phyloP scores from a whole-genome alignment of 179 eudicot genomes.

The Actinidia arguta region DNA sequence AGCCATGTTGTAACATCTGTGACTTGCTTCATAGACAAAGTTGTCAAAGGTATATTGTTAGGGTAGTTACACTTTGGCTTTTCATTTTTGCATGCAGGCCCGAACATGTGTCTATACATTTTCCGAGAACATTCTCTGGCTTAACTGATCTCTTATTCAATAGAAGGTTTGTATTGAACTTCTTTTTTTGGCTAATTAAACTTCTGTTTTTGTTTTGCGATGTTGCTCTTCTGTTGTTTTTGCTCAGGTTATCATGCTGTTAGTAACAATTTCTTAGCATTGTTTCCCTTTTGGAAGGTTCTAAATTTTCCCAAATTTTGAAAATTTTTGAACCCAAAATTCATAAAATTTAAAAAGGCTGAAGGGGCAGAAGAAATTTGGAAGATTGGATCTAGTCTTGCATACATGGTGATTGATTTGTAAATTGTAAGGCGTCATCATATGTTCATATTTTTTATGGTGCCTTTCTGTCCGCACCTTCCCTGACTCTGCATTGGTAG shows the following conservation, averaged over 20 bases:
- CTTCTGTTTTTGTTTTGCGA: too few relatives aligned
- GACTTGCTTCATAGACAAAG: neutral
- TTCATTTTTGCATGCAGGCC: conserved; percentile 46
- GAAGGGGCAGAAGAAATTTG: neutral
- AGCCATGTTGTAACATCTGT: neutral
- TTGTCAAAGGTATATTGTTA: neutral
- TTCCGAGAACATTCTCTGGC: conserved; percentile 62
- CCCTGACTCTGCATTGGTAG: too few relatives aligned
- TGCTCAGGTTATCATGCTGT: neutral
- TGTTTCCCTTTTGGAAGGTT: neutral
- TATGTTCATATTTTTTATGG: too few relatives aligned
- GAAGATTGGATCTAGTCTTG: neutral
- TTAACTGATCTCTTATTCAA: conserved; percentile 73
- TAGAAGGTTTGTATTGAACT: conserved; percentile 49
- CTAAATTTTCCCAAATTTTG: neutral
- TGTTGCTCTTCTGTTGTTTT: conserved; percentile 12
- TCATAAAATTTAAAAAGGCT: neutral
- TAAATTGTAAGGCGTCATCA: too few relatives aligned
- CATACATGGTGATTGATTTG: too few relatives aligned
- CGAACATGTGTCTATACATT: conserved; percentile 58
- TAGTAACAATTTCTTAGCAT: neutral
- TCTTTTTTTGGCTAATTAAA: neutral
- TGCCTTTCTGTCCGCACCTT: too few relatives aligned
- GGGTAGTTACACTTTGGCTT: neutral
- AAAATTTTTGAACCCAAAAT: neutral